A percentile compares a stretch with the other conserved stretches of the same genome.
Evolutionary conservation across 352 stramenopile species (phyloP).

Genomic region (Globisporangium lucens): DNA sequence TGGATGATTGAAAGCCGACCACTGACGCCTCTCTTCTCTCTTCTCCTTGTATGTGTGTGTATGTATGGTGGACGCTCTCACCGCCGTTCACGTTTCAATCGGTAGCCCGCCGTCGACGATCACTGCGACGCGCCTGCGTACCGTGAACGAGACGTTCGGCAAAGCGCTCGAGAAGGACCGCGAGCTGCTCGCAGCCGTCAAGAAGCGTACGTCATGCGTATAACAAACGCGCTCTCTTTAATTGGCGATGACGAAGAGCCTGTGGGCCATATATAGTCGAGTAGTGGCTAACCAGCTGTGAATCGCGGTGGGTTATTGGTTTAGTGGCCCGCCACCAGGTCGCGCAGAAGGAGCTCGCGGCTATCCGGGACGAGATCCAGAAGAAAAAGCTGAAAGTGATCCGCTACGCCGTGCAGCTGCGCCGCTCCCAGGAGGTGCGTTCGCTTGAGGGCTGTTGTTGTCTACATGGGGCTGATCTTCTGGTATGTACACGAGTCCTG

Average conservation of each 20-base stretch:
- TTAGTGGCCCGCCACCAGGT: constrained; percentile 67
- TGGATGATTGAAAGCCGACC: background rate
- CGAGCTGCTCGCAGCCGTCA: constrained; percentile 59
- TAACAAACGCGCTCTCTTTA: background rate
- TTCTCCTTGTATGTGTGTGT: background rate
- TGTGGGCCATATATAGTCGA: background rate
- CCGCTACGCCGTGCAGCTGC: constrained; percentile 62
- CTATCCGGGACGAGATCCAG: constrained; percentile 54
- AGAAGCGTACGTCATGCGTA: constrained; percentile 54
- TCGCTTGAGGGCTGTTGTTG: background rate
- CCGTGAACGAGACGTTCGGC: constrained; percentile 72
- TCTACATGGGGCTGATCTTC: background rate
- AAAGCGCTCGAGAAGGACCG: constrained; percentile 79
- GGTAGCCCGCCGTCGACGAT: constrained; percentile 69
- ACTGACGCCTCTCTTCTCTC: background rate
- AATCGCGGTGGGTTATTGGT: no score
- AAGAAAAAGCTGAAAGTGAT: constrained; percentile 70
- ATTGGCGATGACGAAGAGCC: background rate
- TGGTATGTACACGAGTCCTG: background rate
- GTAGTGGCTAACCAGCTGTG: constrained; percentile 2
- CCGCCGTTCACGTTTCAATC: background rate
- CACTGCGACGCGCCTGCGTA: constrained; percentile 64
- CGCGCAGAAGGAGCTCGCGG: constrained; percentile 65
- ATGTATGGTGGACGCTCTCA: background rate
- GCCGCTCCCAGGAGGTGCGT: constrained; percentile 51